A percentile compares a stretch with the other conserved stretches of the same genome.
Conservation (phyloP, 2,329 filamentous ascomycete genomes). For the Fusarium secorum region DNA sequence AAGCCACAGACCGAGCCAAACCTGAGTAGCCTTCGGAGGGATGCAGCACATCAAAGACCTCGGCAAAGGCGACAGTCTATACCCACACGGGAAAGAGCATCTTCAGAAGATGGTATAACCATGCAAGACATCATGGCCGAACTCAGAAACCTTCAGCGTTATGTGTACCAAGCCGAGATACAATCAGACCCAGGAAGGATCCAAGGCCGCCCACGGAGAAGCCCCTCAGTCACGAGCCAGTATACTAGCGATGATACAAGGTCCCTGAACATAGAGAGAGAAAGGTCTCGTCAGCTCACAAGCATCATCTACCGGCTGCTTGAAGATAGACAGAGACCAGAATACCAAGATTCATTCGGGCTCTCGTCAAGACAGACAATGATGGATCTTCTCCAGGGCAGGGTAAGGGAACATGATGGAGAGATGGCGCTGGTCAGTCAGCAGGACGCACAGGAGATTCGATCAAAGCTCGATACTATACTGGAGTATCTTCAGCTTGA, state of each 20-base stretch:
- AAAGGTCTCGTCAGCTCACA: not conserved
- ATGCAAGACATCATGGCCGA: not conserved
- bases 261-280: not conserved
- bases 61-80: not conserved
- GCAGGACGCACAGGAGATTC: not conserved
- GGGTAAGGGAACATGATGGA: not conserved
- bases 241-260: not conserved
- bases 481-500: not conserved
- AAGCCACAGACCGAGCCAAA: not conserved
- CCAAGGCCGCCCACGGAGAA: not conserved
- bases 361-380: not conserved
- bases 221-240: not conserved
- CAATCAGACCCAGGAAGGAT: conserved; percentile 1
- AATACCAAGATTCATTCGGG: not conserved
- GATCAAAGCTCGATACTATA: not conserved
- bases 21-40: not conserved
- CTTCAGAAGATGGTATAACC: not conserved
- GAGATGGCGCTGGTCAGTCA: not conserved
- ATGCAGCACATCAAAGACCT: not conserved
- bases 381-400: not conserved
- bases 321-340: not conserved
- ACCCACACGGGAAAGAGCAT: not conserved
- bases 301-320: not conserved
- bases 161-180: not conserved
- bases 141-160: not conserved